Percentiles rank a stretch among this genome's conserved stretches.
Conservation (phyloP, 768 basidiomycete genomes). For the Rhodocollybia butyracea region DNA sequence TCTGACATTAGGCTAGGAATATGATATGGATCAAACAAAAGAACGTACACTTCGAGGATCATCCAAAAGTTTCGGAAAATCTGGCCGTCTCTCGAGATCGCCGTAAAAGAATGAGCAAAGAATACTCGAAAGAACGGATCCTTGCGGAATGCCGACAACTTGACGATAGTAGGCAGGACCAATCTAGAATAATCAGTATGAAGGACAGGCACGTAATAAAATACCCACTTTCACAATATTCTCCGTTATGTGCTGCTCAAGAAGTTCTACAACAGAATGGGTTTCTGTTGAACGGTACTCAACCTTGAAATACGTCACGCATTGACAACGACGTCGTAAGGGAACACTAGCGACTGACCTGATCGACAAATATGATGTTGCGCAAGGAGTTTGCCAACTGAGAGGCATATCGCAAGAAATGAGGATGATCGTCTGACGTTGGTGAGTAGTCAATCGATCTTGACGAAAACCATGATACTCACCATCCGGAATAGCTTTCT, state of each 20-base stretch:
- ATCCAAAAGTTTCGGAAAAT: constrained; percentile 40
- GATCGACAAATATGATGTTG: constrained; percentile 83
- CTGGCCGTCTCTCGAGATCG: constrained; percentile 68
- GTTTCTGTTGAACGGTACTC: constrained; percentile 50
- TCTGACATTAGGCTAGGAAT: background rate
- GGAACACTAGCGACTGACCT: constrained; percentile 39
- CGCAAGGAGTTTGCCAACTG: constrained; percentile 63
- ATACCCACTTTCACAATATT: constrained; percentile 81
- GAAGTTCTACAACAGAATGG: constrained; percentile 62
- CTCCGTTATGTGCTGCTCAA: constrained; percentile 87
- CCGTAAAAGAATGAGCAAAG: constrained; percentile 95
- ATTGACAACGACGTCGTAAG: background rate
- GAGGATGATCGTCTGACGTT: constrained; percentile 63
- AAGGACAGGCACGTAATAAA: background rate
- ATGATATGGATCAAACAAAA: background rate
- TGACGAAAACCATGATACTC: background rate
- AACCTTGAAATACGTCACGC: constrained; percentile 32
- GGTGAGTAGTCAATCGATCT: background rate
- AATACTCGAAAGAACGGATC: constrained; percentile 92
- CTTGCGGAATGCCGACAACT: constrained; percentile 94
- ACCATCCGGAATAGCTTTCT: constrained; percentile 71
- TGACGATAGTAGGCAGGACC: constrained; percentile 81
- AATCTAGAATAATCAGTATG: constrained; percentile 47
- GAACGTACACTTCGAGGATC: constrained; percentile 60
- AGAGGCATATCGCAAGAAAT: constrained; percentile 70